Conservation (phyloP, 2,329 filamentous ascomycete species). For the Eutypella sp. region DNA sequence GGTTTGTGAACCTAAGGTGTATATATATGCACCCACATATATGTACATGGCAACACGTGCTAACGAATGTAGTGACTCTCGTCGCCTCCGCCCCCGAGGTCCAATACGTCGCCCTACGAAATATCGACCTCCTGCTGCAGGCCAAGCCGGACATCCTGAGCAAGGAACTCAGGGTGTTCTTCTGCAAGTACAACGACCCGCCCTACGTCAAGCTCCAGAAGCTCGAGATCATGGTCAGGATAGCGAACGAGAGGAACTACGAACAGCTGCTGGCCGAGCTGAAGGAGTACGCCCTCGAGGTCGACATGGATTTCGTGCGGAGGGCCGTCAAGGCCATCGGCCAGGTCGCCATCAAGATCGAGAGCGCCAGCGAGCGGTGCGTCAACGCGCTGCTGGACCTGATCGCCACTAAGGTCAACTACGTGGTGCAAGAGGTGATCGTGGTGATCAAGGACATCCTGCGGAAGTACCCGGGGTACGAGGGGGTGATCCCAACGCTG, state of each 20-base stretch:
- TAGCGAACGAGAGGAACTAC: constrained; percentile 94
- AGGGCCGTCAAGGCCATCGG: constrained; percentile 94
- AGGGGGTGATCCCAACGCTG: constrained; percentile 93
- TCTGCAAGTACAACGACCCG: constrained; percentile 99
- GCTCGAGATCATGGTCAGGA: constrained; percentile 97
- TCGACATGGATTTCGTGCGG: constrained; percentile 98
- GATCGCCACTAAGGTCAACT: constrained; percentile 97
- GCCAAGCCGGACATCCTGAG: constrained; percentile 94
- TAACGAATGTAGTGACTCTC: constrained; percentile 67
- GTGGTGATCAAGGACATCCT: constrained; percentile 99
- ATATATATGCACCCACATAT: no score
- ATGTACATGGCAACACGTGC: constrained; percentile 3
- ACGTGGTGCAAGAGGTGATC: constrained; percentile 95
- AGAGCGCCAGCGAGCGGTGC: constrained; percentile 89
- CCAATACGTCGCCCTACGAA: constrained; percentile 92
- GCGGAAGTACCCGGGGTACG: constrained; percentile 94
- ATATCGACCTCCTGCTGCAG: constrained; percentile 93
- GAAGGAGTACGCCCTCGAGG: constrained; percentile 96
- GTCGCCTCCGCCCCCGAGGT: constrained; percentile 95
- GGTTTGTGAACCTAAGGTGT: constrained; percentile 57
- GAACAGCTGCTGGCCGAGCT: constrained; percentile 91
- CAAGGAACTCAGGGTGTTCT: constrained; percentile 97
- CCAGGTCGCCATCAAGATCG: constrained; percentile 98
- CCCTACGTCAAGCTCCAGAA: constrained; percentile 97
- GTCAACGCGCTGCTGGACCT: constrained; percentile 90